phyloP scores from a whole-genome alignment of 2,329 filamentous ascomycete species.

The Aspergillus sp. region DNA sequence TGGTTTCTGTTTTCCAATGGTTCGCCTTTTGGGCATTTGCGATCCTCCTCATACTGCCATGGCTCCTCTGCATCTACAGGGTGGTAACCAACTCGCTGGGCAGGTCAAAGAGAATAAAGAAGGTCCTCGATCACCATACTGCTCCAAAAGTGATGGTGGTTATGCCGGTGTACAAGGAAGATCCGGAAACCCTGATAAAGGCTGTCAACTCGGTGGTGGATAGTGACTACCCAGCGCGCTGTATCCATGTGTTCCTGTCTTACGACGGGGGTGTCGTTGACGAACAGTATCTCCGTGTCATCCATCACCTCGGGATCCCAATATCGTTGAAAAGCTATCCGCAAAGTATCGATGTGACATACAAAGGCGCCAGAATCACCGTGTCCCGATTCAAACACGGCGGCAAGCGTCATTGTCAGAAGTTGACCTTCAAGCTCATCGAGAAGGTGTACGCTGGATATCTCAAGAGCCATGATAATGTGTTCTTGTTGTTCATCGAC shows the following conservation, averaged over 20 bases:
- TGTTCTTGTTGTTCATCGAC: constrained; percentile 95
- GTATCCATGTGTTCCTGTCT: constrained; percentile 88
- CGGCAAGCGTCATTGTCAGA: constrained; percentile 89
- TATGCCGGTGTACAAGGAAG: constrained; percentile 94
- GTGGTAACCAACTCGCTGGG: constrained; percentile 81
- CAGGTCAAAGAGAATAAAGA: constrained; percentile 69
- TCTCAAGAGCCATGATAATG: constrained; percentile 74
- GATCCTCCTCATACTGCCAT: constrained; percentile 73
- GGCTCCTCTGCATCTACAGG: constrained; percentile 88
- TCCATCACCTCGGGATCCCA: constrained; percentile 74
- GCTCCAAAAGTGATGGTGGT: constrained; percentile 92
- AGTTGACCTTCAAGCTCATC: constrained; percentile 83
- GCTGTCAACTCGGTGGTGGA: constrained; percentile 87
- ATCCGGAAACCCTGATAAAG: constrained; percentile 70
- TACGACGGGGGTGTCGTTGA: constrained; percentile 88
- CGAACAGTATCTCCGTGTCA: constrained; percentile 77
- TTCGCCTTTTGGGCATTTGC: constrained; percentile 95
- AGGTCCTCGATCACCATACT: constrained; percentile 70
- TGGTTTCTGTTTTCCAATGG: constrained; percentile 74
- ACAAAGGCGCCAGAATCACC: constrained; percentile 73
- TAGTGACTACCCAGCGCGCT: constrained; percentile 85
- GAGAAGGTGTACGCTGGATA: constrained; percentile 87
- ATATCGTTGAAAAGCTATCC: constrained; percentile 64
- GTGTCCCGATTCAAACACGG: constrained; percentile 88
- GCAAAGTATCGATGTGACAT: constrained; percentile 80